Evolutionary conservation across 768 basidiomycete species (phyloP).

Genomic region (Suillus lakei): DNA sequence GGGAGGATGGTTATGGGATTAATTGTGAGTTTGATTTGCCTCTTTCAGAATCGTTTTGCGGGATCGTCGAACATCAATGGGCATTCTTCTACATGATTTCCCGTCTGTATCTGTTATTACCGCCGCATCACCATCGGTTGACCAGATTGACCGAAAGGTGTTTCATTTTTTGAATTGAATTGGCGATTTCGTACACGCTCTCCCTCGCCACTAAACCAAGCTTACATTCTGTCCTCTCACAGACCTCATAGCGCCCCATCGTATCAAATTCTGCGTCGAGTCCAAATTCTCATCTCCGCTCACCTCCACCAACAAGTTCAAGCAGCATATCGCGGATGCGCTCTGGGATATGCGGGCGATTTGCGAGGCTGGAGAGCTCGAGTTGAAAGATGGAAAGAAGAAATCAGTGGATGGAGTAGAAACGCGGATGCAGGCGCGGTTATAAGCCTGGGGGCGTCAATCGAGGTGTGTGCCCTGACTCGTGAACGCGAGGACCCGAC

Average conservation of each 20-base stretch:
- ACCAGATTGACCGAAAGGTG: not conserved
- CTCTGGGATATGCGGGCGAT: conserved; percentile 71
- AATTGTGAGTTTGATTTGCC: conserved; percentile 66
- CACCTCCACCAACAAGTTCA: conserved; percentile 77
- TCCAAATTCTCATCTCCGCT: conserved; percentile 72
- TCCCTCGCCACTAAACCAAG: not conserved
- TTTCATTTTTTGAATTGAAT: conserved; percentile 22
- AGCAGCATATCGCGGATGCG: conserved; percentile 60
- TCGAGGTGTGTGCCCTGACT: not conserved
- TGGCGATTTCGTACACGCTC: not conserved
- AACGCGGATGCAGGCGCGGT: not conserved
- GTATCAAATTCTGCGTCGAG: conserved; percentile 93
- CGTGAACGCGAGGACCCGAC: not conserved
- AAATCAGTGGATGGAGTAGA: not conserved
- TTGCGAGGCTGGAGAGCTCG: conserved; percentile 34
- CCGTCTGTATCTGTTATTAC: not conserved
- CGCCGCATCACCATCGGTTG: not conserved
- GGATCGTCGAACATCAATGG: not conserved
- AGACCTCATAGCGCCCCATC: conserved; percentile 82
- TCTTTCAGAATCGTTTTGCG: not conserved
- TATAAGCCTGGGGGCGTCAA: not conserved
- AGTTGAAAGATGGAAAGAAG: not conserved
- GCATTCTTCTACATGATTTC: not conserved
- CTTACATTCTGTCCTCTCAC: conserved; percentile 20
- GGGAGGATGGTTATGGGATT: conserved; percentile 90